Conservation (phyloP, 1,284 basidiomycete genomes). For the Ganoderma lucidum region DNA sequence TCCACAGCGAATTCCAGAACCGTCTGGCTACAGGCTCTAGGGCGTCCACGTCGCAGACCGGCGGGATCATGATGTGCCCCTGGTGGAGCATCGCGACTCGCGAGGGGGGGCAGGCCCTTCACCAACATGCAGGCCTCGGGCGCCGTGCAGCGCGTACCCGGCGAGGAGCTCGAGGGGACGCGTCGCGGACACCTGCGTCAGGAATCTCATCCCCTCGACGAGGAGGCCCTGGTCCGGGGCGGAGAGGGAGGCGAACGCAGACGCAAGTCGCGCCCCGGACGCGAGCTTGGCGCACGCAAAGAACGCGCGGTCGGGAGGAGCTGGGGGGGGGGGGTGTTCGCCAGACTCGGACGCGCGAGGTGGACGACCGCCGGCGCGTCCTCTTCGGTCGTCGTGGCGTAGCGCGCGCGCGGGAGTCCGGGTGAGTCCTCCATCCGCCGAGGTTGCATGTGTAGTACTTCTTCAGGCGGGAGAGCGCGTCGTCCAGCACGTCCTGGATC, state of each 20-base stretch:
- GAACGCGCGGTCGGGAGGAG: conserved; percentile 19
- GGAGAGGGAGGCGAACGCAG: neutral
- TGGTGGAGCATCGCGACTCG: neutral
- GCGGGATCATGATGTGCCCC: neutral
- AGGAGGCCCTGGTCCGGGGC: neutral
- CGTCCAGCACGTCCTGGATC: conserved; percentile 14
- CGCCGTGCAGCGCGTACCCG: neutral
- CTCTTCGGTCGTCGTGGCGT: neutral
- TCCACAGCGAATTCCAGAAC: neutral
- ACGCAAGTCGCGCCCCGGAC: neutral
- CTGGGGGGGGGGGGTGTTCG: conserved; percentile 2
- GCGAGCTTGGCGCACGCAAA: conserved; percentile 8
- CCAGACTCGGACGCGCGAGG: conserved; percentile 6
- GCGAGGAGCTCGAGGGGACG: neutral
- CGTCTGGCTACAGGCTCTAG: neutral
- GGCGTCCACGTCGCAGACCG: neutral
- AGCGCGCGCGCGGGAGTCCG: neutral
- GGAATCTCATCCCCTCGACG: no score
- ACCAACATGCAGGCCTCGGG: neutral
- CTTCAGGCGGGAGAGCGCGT: conserved; percentile 23
- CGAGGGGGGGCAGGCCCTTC: neutral
- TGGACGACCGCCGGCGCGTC: conserved; percentile 14
- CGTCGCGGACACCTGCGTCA: neutral
- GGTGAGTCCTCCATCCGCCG: neutral
- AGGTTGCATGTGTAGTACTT: conserved; percentile 20